phyloP scores from a whole-genome alignment of 2,329 filamentous ascomycete species.

The Chaetomiaceae sp. region DNA sequence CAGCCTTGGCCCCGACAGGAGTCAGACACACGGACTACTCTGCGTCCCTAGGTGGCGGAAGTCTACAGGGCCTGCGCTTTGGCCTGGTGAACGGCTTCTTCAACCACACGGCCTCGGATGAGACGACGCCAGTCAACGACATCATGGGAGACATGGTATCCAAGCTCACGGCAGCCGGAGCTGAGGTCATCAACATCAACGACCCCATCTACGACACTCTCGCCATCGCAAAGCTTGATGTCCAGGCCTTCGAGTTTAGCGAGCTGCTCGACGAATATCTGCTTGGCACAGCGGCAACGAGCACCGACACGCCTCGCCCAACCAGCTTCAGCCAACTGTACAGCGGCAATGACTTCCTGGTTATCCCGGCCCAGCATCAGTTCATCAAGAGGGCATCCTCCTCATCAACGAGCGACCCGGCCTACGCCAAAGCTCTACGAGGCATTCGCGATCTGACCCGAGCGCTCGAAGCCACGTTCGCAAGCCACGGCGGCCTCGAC shows the following conservation, averaged over 20 bases:
- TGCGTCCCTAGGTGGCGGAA: constrained; percentile 30
- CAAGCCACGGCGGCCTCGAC: constrained; percentile 44
- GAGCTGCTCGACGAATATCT: constrained; percentile 54
- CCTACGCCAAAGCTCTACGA: constrained; percentile 43
- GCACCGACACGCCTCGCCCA: constrained; percentile 34
- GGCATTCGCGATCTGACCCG: constrained; percentile 50
- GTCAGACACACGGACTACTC: constrained; percentile 43
- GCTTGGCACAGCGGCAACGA: constrained; percentile 34
- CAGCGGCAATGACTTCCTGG: constrained; percentile 47
- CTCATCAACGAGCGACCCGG: constrained; percentile 44
- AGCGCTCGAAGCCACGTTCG: constrained; percentile 47
- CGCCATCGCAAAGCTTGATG: constrained; percentile 47
- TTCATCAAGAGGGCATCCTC: constrained; percentile 46
- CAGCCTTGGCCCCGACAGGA: constrained; percentile 41
- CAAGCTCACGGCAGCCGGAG: constrained; percentile 43
- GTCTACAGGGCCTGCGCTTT: constrained; percentile 29
- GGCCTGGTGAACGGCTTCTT: constrained; percentile 49
- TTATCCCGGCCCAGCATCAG: constrained; percentile 54
- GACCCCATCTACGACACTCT: constrained; percentile 48
- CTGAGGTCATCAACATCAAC: constrained; percentile 45
- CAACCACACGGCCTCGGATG: constrained; percentile 45
- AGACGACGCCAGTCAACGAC: constrained; percentile 53
- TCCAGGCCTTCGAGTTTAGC: constrained; percentile 57
- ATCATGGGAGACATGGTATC: constrained; percentile 45
- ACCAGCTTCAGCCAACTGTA: constrained; percentile 46